These are phyloP conservation scores for Suillus clintonianus DNA, from an alignment of 768 basidiomycete genomes.

Conservation along the genomic window DNA sequence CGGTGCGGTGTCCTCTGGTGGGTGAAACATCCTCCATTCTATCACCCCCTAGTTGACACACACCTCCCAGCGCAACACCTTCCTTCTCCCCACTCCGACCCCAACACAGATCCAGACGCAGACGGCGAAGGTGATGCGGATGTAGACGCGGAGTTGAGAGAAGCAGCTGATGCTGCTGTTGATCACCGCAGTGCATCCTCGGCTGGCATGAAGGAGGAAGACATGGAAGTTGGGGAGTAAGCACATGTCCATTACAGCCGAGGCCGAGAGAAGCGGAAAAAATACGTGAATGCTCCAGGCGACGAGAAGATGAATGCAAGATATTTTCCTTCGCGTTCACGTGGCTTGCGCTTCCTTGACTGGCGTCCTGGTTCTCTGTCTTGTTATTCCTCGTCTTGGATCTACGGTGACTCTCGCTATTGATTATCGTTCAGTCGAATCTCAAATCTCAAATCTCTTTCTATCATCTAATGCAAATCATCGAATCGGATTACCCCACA, in stretches of 20 bases:
- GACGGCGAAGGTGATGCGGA: constrained; percentile 35
- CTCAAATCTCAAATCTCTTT: background rate
- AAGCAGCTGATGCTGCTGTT: constrained; percentile 49
- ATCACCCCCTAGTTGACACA: constrained; percentile 15
- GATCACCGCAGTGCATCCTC: constrained; percentile 38
- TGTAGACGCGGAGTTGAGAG: constrained; percentile 50
- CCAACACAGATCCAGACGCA: constrained; percentile 23
- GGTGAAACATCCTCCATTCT: constrained; percentile 2
- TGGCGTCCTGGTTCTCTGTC: background rate
- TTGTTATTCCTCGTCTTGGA: background rate
- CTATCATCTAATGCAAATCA: background rate
- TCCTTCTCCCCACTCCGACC: constrained; percentile 18
- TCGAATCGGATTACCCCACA: background rate
- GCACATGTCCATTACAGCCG: background rate
- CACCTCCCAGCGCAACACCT: constrained; percentile 22
- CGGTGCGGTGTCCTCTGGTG: constrained; percentile 16
- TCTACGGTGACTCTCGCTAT: background rate
- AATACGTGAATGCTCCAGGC: background rate
- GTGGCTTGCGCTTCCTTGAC: background rate
- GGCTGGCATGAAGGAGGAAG: constrained; percentile 30
- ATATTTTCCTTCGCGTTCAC: background rate
- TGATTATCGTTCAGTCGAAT: background rate
- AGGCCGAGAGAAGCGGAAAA: background rate
- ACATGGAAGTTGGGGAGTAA: constrained; percentile 22
- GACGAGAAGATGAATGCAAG: background rate